Percentiles rank a stretch among this genome's conserved stretches.
phyloP scores from a whole-genome alignment of 2,329 filamentous ascomycete genomes.

The Fusarium compactum region DNA sequence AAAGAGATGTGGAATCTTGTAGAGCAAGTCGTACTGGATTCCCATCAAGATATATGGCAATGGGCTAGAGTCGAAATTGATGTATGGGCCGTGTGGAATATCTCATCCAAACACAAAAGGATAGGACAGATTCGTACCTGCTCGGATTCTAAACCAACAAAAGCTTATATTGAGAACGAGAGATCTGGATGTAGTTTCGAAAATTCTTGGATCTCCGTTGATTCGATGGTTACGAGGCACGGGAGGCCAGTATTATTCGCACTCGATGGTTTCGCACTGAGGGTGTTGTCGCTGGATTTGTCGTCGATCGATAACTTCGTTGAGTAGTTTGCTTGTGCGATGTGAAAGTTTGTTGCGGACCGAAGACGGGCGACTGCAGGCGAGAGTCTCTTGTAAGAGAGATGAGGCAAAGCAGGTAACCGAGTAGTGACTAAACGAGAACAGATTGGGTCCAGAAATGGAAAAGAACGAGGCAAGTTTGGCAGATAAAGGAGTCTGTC shows the following conservation, averaged over 20 bases:
- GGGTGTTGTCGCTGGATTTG: slow-evolving; percentile 13
- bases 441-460: slow-evolving; percentile 35
- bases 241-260: slow-evolving; percentile 18
- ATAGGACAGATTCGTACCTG: slow-evolving; percentile 36
- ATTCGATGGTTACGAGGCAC: slow-evolving; percentile 18
- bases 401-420: slow-evolving; percentile 33
- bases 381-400: slow-evolving; percentile 30
- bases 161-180: slow-evolving; percentile 4
- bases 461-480: slow-evolving; percentile 39
- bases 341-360: slow-evolving; percentile 46
- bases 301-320: slow-evolving; percentile 29
- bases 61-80: background rate
- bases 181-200: slow-evolving; percentile 21
- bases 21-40: background rate
- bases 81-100: background rate
- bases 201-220: background rate
- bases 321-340: slow-evolving; percentile 30
- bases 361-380: slow-evolving; percentile 43
- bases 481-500: slow-evolving; percentile 43
- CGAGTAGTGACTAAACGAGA: slow-evolving; percentile 21
- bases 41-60: background rate
- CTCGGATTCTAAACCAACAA: slow-evolving; percentile 8
- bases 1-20: background rate
- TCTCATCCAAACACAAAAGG: background rate
- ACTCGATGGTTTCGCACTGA: slow-evolving; percentile 19